Evolutionary conservation across 768 basidiomycete species (phyloP), one percentile per base, ranked within the genome.

Genomic region (Stropharia rugosoannulata): DNA sequence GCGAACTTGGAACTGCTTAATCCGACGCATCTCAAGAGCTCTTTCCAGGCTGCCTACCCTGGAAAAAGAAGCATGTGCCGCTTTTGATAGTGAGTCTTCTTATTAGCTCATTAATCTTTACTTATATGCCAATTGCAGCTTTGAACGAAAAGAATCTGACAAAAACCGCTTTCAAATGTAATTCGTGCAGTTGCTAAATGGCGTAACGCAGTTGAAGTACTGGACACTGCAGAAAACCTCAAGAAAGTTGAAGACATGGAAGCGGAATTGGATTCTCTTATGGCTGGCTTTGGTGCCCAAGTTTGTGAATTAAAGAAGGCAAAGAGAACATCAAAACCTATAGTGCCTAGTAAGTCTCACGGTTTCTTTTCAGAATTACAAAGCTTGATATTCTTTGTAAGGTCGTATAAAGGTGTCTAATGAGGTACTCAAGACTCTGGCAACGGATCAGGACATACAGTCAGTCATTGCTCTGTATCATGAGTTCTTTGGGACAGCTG

Each of bases 111-210:
- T 27, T 37, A 53, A 7, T 12, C 16, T 12, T n/a, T n/a, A n/a
- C n/a, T n/a, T n/a, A n/a, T 22, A 3, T 19, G 39, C 5, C 2
- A 6, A 18, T 16, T 54, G 4, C n/a, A 64, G 64, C 47, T 11
- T 58, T 68, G 7, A 46, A 59, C 19, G 7, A 53, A 3, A 59
- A 45, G 4, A 55, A 59, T 10, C 15, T 56, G 2, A 64, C 62
- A 3, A 64, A 62, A 37, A 45, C 44, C 0, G 55, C 59, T 70
- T 8, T 15, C 32, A 5, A 9, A 52, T 1, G 62, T 60, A 18
- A 64, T 70, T n/a, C n/a, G 42, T 2, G 50, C 55, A 4, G 63
- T 68, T 8, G 46, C 55, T 0, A 44, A 49, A 10, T 70, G 69
- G 68, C 62, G 60, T 22, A 47, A 47, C 4, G 15, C 60, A 0